Percentiles rank a stretch among this genome's conserved stretches.
phyloP scores from a whole-genome alignment of 257 asterid genomes.

The Solanum virginianum region DNA sequence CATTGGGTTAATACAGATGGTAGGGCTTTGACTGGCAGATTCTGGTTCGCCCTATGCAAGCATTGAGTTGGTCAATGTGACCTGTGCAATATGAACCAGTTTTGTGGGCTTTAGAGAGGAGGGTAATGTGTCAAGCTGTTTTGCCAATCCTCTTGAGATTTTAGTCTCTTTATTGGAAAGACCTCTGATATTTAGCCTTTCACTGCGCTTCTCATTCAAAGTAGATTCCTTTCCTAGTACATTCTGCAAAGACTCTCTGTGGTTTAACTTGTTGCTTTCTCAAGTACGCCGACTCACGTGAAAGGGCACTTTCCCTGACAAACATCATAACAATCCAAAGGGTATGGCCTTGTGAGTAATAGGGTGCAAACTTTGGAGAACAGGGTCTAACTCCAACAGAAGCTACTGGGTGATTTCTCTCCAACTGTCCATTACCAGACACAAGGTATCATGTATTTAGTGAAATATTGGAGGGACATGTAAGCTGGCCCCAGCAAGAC shows the following conservation, averaged over 20 bases:
- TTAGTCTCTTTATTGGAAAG: background rate
- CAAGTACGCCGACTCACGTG: background rate
- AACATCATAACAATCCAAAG: background rate
- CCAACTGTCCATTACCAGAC: background rate
- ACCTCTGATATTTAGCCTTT: background rate
- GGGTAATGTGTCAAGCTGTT: background rate
- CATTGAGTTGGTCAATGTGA: background rate
- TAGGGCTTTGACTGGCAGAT: background rate
- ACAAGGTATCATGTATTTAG: background rate
- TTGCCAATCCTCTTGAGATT: background rate
- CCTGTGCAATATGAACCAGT: background rate
- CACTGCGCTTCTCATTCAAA: background rate
- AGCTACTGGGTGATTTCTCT: background rate
- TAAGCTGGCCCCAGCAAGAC: background rate
- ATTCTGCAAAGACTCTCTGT: background rate
- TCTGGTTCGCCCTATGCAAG: background rate
- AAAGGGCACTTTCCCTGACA: background rate
- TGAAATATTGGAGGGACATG: background rate
- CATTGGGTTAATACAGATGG: background rate
- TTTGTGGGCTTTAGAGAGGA: background rate
- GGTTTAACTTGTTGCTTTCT: background rate
- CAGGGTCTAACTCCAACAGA: background rate
- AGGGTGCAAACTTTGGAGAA: background rate
- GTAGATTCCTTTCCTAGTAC: background rate
- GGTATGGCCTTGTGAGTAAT: background rate